Evolutionary conservation across 257 asterid species (phyloP), one percentile per base, ranked within the genome.

Genomic region (Misopates orontium): DNA sequence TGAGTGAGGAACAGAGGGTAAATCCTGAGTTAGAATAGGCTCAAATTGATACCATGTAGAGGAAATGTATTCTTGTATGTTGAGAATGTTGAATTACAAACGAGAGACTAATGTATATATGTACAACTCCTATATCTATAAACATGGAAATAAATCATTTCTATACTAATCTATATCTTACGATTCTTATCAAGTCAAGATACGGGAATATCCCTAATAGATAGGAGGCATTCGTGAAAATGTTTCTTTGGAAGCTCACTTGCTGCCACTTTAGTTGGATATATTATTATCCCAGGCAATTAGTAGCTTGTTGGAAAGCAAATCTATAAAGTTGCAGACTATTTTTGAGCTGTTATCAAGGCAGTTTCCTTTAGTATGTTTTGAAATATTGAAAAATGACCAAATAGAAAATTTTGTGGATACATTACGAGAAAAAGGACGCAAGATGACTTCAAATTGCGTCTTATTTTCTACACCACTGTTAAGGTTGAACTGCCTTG

Each of bases 281-380:
- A 76, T 76, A 57, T 78, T 94, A 49, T 57, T 94, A 62, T 76
- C 95, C 54, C 99, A 94, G 81, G 92, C 90, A 77, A 75, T 82
- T 19, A 78, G 73, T 65, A 61, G 79, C 71, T 70, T 77, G 64
- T 70, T 79, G 79, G 83, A 73, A 71, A 69, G 74, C 72, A 87
- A 69, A 71, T 72, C 22, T 48, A 67, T 82, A 55, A 83, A 69
- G 72, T 57, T 64, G 74, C 76, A 62, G 65, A 75, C 64, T 72
- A 69, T 90, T 57, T 75, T 83, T 22, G 90, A 82, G 62, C 73
- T 94, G 82, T 84, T 94, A 45, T 73, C 78, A 12, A 73, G 78
- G 76, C 99, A 94, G 68, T 94, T 86, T 68, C 99, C 99, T 69
- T 80, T 83, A 60, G 80, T 83, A 73, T 80, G 90, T 74, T 79